Evolutionary conservation across 768 basidiomycete species (phyloP), one percentile per base, ranked within the genome.

Genomic region (Rhodotorula babjevae): DNA sequence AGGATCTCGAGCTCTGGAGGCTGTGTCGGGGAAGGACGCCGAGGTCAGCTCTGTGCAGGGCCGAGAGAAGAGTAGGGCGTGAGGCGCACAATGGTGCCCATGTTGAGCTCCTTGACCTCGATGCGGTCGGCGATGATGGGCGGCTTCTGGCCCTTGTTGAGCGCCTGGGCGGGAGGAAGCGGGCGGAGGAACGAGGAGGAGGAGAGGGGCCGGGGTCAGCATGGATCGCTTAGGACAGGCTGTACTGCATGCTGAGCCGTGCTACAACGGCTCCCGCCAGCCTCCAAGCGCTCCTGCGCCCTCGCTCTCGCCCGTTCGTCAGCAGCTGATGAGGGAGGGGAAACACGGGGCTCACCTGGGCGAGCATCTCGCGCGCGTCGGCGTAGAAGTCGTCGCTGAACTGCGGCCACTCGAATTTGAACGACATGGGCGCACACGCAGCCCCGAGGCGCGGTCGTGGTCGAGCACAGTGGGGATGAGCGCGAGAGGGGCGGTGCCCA

Each of bases 71-170:
- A 59, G 49, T n/a, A 68, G 47, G 42, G 67, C 29, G 33, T 0
- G 25, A 2, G n/a, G 63, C 75, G 47, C 40, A 93, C 94, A 84
- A 95, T 90, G 4, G 91, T 92, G 50, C 96, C 96, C 96, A 99
- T 98, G 82, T 97, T 90, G n/a, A 99, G 84, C 80, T 98, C 96
- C 65, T 96, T 91, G 44, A 99, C 96, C 81, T 98, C 93, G 75
- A 99, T 98, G 81, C 87, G 89, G 83, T 95, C 96, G 65, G 93
- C 94, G 76, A 98, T 97, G 79, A 99, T 90, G 42, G 93, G 93
- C 2, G 95, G 96, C 80, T 96, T 97, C 83, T 88, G 90, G 75
- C 96, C 96, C 84, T 96, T 92, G 85, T 93, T 93, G 82, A 94
- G 90, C 56, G 92, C 91, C n/a, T 77, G 69, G n/a, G 18, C 10